phyloP scores from a whole-genome alignment of 2,329 filamentous ascomycete genomes.

The Fusarium devonianum region DNA sequence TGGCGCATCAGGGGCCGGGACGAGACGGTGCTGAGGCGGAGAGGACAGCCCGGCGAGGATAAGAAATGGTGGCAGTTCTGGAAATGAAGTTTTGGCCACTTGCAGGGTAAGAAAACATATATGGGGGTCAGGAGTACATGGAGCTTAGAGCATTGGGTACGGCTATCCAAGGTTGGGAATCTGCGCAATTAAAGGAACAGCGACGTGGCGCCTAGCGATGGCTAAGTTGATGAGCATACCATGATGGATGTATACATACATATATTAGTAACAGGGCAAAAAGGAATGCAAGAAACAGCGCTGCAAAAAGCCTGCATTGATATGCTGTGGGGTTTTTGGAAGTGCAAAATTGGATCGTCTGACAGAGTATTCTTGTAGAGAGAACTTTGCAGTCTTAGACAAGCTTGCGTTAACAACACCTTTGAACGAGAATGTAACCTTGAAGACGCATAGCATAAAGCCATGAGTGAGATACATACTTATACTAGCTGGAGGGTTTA shows the following conservation, averaged over 20 bases:
- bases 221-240: constrained; percentile 17
- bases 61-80: constrained; percentile 68
- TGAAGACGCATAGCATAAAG: no score
- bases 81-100: constrained; percentile 48
- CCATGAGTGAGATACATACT: no score
- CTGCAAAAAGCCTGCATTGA: no score
- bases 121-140: no score
- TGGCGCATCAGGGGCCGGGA: constrained; percentile 79
- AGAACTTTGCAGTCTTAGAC: no score
- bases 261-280: constrained; percentile 22
- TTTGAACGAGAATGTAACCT: no score
- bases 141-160: background rate
- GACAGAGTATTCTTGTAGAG: no score
- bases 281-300: constrained; percentile 1
- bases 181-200: constrained; percentile 3
- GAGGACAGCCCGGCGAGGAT: constrained; percentile 41
- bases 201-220: constrained; percentile 10
- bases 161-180: constrained; percentile 9
- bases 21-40: constrained; percentile 53
- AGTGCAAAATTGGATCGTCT: no score
- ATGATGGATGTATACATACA: constrained; percentile 11
- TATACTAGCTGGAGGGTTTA: no score
- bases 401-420: no score
- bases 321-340: no score
- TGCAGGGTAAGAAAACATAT: no score